A percentile compares a stretch with the other conserved stretches of the same genome.
Conservation (phyloP, 495 filamentous ascomycete species). For the Daldinia childiae region DNA sequence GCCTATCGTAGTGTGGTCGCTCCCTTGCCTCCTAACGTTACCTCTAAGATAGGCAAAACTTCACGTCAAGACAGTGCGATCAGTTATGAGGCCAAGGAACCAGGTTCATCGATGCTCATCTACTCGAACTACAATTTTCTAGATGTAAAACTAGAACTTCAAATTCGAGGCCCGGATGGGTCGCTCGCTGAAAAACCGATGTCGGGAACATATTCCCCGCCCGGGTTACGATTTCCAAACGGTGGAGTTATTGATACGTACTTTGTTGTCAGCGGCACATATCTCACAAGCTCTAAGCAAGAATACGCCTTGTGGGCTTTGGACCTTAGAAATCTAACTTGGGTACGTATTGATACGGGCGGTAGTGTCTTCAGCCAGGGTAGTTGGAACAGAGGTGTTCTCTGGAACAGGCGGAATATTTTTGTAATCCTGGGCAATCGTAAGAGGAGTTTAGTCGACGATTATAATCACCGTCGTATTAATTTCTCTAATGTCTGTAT, state of each 20-base stretch:
- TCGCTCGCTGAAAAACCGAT: conserved; percentile 87
- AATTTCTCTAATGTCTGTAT: conserved; percentile 97
- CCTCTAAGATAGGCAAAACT: conserved; percentile 74
- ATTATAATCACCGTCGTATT: conserved; percentile 97
- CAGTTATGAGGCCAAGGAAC: conserved; percentile 63
- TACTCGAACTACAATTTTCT: conserved; percentile 99
- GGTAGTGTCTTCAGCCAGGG: conserved; percentile 92
- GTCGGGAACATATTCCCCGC: conserved; percentile 85
- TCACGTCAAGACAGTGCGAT: conserved; percentile 50
- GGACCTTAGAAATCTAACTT: conserved; percentile 84
- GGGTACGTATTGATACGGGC: conserved; percentile 96
- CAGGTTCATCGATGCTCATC: conserved; percentile 88
- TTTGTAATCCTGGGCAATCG: conserved; percentile 96
- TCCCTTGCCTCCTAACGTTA: conserved; percentile 71
- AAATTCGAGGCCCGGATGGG: conserved; percentile 86
- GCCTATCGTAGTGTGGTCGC: conserved; percentile 96
- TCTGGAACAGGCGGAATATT: conserved; percentile 91
- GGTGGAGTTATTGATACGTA: conserved; percentile 93
- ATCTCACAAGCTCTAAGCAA: conserved; percentile 95
- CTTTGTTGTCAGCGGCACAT: conserved; percentile 96
- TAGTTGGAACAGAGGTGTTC: conserved; percentile 93
- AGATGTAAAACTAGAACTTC: conserved; percentile 94
- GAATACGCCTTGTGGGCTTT: conserved; percentile 98
- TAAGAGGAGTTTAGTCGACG: conserved; percentile 92
- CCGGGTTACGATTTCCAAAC: conserved; percentile 93